A percentile compares a stretch with the other conserved stretches of the same genome.
These are phyloP conservation scores for Diphasiastrum complanatum DNA, from an alignment of 83 land plant genomes.

Conservation along the genomic window DNA sequence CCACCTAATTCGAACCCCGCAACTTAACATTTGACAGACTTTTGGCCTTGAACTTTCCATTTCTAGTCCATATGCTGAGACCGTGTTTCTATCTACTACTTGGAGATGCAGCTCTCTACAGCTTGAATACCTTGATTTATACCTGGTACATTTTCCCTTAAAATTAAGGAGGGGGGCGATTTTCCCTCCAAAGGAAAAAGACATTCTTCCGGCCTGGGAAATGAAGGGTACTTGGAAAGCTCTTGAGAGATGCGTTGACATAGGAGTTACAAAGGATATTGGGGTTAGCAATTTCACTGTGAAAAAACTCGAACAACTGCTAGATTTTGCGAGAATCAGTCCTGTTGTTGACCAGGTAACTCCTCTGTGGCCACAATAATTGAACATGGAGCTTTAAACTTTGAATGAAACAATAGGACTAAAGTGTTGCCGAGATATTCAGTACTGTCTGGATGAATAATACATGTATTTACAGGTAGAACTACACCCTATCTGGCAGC, in stretches of 20 bases:
- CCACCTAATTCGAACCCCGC: too few species aligned
- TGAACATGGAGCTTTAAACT: too few species aligned
- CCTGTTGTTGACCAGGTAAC: conserved; percentile 62
- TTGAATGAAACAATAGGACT: not conserved
- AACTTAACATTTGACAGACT: too few species aligned
- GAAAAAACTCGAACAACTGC: conserved; percentile 28
- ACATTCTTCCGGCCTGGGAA: conserved; percentile 41
- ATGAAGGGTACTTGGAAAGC: conserved; percentile 40
- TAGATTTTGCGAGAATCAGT: conserved; percentile 35
- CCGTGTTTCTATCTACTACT: conserved; percentile 2
- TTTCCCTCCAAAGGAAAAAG: conserved; percentile 36
- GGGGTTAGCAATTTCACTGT: conserved; percentile 60
- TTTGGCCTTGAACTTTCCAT: not conserved
- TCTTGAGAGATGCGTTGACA: conserved; percentile 39
- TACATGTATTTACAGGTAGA: conserved; percentile 43
- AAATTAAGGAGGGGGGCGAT: conserved; percentile 34
- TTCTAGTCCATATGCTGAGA: not conserved
- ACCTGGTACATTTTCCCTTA: conserved; percentile 55
- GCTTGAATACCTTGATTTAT: conserved; percentile 55
- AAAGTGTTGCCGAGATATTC: not conserved
- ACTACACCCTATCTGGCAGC: conserved; percentile 65
- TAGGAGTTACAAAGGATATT: conserved; percentile 40
- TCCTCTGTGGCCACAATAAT: not conserved
- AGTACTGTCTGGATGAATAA: not conserved
- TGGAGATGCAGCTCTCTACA: conserved; percentile 34